Evolutionary conservation across 1,284 basidiomycete species (phyloP), one percentile per base, ranked within the genome.

Genomic region (Cystobasidium pallidum): DNA sequence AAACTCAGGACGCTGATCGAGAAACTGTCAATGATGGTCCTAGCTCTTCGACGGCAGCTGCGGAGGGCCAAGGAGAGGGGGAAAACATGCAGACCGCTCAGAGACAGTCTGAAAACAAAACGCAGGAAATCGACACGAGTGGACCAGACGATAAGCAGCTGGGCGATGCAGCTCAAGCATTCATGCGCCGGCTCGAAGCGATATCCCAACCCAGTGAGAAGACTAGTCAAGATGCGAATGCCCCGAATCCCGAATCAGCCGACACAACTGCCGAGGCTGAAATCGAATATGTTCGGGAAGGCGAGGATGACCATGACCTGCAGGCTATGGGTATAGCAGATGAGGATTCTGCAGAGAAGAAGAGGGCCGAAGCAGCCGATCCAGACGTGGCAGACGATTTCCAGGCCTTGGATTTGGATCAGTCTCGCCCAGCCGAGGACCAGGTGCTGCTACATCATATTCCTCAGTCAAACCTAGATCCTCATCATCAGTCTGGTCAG

Each of bases 111-210:
- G 24, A 6, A 7, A 26, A 51, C 15, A n/a, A n/a, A n/a, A n/a
- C n/a, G n/a, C 21, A 3, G 1, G 3, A 41, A 39, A 32, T 4
- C 30, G 21, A 30, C 59, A 36, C 7, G 34, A 21, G 28, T 17
- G 59, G 74, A 30, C 54, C 34, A 8, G 71, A 58, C 15, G 75
- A 75, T 32, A 90, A 93, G 68, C 90, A 87, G 74, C 86, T 95
- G 2, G 94, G 93, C 43, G 94, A 98, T 79, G 87, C 91, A 0
- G 81, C 93, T 68, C 87, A 90, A 76, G 91, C 94, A 78, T 91
- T 97, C 75, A 87, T 86, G 66, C 88, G 91, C 74, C 88, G 89
- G 17, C 88, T 94, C 75, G 88, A 95, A 74, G 89, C 94, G 74
- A 97, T 98, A 74, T 83, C 91, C 70, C 85, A 80, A 70, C 79